A percentile compares a stretch with the other conserved stretches of the same genome.
These are phyloP conservation scores for Dendrobium catenatum DNA, from an alignment of 106 monocot species.

Conservation along the genomic window DNA sequence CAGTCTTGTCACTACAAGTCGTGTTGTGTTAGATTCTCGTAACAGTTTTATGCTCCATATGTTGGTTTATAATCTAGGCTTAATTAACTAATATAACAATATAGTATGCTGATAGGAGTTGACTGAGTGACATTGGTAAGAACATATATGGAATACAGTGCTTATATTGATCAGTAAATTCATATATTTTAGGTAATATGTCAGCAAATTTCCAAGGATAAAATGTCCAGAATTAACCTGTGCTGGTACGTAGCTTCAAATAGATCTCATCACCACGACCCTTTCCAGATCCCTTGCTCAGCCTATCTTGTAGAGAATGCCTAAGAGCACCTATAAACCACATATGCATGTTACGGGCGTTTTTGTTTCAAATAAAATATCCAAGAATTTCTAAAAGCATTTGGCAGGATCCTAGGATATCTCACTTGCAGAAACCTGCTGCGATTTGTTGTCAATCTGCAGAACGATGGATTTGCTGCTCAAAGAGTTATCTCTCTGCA, in stretches of 20 bases:
- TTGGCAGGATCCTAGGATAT: neutral
- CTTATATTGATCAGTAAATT: neutral
- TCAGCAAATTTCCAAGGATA: neutral
- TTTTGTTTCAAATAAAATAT: neutral
- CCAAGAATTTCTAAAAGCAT: neutral
- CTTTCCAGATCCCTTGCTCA: constrained; percentile 65
- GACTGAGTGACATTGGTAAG: neutral
- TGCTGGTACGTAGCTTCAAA: constrained; percentile 80
- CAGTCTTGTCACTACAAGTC: neutral
- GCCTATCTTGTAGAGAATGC: constrained; percentile 87
- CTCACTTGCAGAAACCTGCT: constrained; percentile 97
- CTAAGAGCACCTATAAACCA: constrained; percentile 66
- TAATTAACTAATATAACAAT: neutral
- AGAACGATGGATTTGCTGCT: constrained; percentile 81
- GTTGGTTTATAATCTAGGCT: neutral
- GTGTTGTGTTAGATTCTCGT: neutral
- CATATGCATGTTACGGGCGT: constrained; percentile 2
- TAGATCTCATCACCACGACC: constrained; percentile 71
- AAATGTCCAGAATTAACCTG: constrained; percentile 36
- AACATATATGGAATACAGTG: neutral
- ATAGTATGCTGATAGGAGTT: neutral
- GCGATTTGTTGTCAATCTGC: constrained; percentile 88
- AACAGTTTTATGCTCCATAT: neutral
- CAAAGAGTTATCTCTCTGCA: constrained; percentile 59
- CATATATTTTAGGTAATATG: neutral